Base-by-base conservation (phyloP, 2,329 filamentous ascomycete genomes). In the Diplocarpon mali region DNA sequence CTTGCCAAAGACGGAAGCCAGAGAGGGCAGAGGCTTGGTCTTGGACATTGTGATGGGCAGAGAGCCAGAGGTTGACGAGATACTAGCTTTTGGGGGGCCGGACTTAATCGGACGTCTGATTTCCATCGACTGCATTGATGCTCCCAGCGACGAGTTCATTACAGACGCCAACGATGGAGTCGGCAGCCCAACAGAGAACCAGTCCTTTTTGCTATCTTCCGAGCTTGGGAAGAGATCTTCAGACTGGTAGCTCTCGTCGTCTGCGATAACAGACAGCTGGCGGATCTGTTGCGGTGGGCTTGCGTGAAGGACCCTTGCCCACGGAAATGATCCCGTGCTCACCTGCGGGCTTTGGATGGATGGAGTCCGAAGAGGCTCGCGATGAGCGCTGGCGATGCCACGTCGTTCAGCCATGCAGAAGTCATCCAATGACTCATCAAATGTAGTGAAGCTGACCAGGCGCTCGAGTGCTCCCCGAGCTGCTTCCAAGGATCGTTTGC, bases 301-400 rank as follows among this genome's bases (percentile, higher is more conserved):
- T 52, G 80, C 79, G 51, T 93, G 85, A 44, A 96, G 69, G 53
- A 86, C 88, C 68, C 92, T 90, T 57, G 87, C 82, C 92, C 92
- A 98, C 1, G 90, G 89, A 73, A 96, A 96, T 5, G 86, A 83
- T 46, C 86, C 85, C 47, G 75, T 75, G 57, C 88, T 85, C 56
- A 92, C 65, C 56, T 83, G 78, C 16, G 92, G 87, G 58, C 83
- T 95, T 65, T 90, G 86, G 62, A 98, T 81, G 4, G 92, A 96
- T 13, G 92, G 92, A 2, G 92, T 98, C 48, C 92, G 86, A 30
- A 98, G 80, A 45, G 92, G 92, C 68, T 96, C 89, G 49, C 92
- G 85, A 68, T 95, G 90, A 66, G 87, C 85, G 48, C 86, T 87
- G 46, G 86, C 78, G 49, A 93, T 73, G 31, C 83, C 75, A 44